These are phyloP conservation scores for Symbiodinium natans DNA, from an alignment of 73 alveolate genomes.

Conservation along the genomic window DNA sequence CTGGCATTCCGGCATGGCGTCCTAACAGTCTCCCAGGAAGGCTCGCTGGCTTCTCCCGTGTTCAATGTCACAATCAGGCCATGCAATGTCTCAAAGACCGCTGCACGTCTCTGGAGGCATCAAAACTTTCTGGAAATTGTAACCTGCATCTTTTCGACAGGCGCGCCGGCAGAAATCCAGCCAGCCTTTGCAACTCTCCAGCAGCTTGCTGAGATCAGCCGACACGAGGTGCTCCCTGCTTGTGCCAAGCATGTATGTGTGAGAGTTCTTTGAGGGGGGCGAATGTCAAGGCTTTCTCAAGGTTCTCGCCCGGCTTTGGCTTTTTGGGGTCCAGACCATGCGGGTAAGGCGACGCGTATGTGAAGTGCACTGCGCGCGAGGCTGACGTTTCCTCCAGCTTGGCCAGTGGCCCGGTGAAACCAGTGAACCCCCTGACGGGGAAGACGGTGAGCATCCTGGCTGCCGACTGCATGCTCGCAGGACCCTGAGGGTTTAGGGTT, in stretches of 20 bases:
- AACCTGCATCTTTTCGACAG: conserved; percentile 67
- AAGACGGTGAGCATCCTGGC: conserved; percentile 80
- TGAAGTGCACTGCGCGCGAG: too few relatives aligned
- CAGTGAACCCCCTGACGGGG: conserved; percentile 70
- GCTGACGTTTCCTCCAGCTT: conserved; percentile 61
- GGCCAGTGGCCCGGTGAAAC: conserved; percentile 34
- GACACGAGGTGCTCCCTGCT: too few relatives aligned
- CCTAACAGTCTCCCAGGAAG: conserved; percentile 37
- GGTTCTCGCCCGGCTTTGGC: too few relatives aligned
- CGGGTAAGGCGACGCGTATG: background rate
- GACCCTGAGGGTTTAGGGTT: background rate
- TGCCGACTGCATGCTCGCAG: conserved; percentile 88
- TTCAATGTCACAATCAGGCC: too few relatives aligned
- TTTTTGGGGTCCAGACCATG: background rate
- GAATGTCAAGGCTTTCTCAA: too few relatives aligned
- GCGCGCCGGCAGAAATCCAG: background rate
- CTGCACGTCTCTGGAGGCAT: background rate
- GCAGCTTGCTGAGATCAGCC: too few relatives aligned
- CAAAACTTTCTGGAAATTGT: background rate
- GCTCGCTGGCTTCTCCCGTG: background rate
- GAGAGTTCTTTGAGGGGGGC: too few relatives aligned
- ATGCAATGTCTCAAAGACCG: too few relatives aligned
- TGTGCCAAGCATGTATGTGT: too few relatives aligned
- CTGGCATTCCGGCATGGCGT: conserved; percentile 43
- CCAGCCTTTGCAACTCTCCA: background rate